phyloP scores from a whole-genome alignment of 2,329 filamentous ascomycete species.

The Cladophialophora psammophila region DNA sequence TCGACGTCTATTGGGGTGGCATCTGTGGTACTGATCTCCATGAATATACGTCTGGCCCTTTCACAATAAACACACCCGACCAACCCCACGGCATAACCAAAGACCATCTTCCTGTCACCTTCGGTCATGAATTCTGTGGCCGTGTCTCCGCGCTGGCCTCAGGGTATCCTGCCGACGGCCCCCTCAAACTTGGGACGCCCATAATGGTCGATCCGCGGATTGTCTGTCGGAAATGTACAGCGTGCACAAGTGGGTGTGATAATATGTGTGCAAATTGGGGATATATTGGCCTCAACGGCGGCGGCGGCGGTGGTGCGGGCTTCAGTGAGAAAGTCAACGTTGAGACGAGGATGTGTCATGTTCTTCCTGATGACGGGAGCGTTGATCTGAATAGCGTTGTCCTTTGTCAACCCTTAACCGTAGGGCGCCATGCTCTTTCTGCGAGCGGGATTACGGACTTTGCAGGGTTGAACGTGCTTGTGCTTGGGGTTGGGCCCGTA shows the following conservation, averaged over 20 bases:
- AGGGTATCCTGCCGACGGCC: conserved; percentile 13
- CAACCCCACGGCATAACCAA: conserved; percentile 61
- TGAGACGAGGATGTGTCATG: conserved; percentile 52
- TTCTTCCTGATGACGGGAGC: conserved; percentile 54
- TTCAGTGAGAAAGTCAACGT: conserved; percentile 59
- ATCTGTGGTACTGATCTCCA: conserved; percentile 49
- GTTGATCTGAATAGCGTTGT: conserved; percentile 61
- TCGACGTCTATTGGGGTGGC: conserved; percentile 40
- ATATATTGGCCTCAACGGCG: conserved; percentile 54
- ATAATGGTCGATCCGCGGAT: conserved; percentile 62
- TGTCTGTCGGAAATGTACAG: conserved; percentile 58
- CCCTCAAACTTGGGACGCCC: conserved; percentile 54
- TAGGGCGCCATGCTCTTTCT: conserved; percentile 63
- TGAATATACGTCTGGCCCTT: conserved; percentile 55
- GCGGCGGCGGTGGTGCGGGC: conserved; percentile 55
- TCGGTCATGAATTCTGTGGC: conserved; percentile 62
- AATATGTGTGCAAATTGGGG: conserved; percentile 61
- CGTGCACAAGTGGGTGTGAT: conserved; percentile 57
- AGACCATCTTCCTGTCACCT: conserved; percentile 57
- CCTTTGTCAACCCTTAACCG: conserved; percentile 56
- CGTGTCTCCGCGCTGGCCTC: conserved; percentile 47
- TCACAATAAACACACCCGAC: conserved; percentile 45
- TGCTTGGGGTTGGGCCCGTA: conserved; percentile 63
- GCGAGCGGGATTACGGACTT: conserved; percentile 51
- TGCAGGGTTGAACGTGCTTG: conserved; percentile 53